These are phyloP conservation scores for Yamadazyma kanchanaburiensis DNA, from an alignment of 1,139 yeast genomes.

Conservation along the genomic window DNA sequence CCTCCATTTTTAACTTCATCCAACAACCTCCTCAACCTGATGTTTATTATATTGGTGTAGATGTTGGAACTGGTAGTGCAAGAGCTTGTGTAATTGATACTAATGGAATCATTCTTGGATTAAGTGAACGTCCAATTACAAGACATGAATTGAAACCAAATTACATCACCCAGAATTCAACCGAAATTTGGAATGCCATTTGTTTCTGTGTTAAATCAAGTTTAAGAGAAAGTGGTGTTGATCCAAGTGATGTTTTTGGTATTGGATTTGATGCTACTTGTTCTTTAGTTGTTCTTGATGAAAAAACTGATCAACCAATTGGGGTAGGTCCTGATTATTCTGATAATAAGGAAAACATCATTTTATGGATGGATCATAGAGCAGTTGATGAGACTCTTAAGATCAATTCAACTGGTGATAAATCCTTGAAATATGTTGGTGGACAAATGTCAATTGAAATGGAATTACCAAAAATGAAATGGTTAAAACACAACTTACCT, in stretches of 20 bases:
- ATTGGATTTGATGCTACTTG: slow-evolving; percentile 98
- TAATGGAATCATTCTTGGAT: slow-evolving; percentile 75
- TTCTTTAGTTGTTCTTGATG: slow-evolving; percentile 79
- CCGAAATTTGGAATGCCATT: slow-evolving; percentile 91
- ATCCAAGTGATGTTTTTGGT: slow-evolving; percentile 67
- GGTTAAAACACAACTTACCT: slow-evolving; percentile 89
- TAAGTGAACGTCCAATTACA: slow-evolving; percentile 75
- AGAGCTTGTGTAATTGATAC: slow-evolving; percentile 89
- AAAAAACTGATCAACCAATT: slow-evolving; percentile 63
- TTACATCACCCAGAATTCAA: slow-evolving; percentile 78
- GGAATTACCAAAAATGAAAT: slow-evolving; percentile 96
- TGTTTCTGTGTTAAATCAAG: slow-evolving; percentile 78
- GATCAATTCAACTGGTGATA: slow-evolving; percentile 78
- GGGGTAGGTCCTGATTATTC: slow-evolving; percentile 91
- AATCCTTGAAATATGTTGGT: slow-evolving; percentile 85
- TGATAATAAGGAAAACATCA: slow-evolving; percentile 72
- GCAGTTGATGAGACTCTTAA: slow-evolving; percentile 82
- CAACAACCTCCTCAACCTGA: slow-evolving; percentile 44
- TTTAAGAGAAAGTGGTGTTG: slow-evolving; percentile 69
- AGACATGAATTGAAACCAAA: slow-evolving; percentile 72
- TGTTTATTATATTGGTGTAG: slow-evolving; percentile 83
- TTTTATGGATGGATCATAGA: slow-evolving; percentile 98
- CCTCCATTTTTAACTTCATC: slow-evolving; percentile 35
- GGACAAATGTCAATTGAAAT: slow-evolving; percentile 97
- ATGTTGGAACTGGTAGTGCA: slow-evolving; percentile 97